Conservation (phyloP, 768 basidiomycete genomes). For the Serpula lacrymans region DNA sequence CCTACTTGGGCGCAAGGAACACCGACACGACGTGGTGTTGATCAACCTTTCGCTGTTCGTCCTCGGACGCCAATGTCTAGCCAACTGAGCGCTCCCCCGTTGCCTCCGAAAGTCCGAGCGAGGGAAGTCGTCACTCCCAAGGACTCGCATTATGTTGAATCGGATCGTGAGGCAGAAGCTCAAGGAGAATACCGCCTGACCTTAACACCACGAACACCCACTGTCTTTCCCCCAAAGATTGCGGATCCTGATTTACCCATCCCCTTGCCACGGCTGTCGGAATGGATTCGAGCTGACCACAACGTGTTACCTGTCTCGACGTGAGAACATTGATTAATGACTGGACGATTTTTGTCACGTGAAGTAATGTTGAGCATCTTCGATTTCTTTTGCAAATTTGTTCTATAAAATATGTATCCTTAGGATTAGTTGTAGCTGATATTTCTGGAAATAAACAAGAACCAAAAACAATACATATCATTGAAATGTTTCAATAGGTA, state of each 20-base stretch:
- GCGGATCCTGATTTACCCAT: constrained; percentile 54
- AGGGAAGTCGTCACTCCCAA: constrained; percentile 13
- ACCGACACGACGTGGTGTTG: constrained; percentile 50
- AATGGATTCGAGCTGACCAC: constrained; percentile 51
- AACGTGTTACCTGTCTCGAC: constrained; percentile 12
- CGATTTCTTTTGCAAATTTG: too few species aligned
- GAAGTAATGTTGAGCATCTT: too few species aligned
- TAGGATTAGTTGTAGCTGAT: too few species aligned
- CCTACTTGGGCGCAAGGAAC: constrained; percentile 51
- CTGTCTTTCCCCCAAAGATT: constrained; percentile 39
- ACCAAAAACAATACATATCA: too few species aligned
- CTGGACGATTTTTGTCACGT: too few species aligned
- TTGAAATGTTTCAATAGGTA: too few species aligned
- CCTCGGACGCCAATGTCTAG: constrained; percentile 17
- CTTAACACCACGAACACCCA: constrained; percentile 11
- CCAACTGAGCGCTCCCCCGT: constrained; percentile 20
- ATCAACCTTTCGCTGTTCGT: constrained; percentile 45
- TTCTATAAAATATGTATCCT: too few species aligned
- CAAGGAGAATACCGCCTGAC: constrained; percentile 17
- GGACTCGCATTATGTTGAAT: constrained; percentile 34
- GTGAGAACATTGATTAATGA: too few species aligned
- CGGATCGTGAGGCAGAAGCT: constrained; percentile 24
- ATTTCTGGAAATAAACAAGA: too few species aligned
- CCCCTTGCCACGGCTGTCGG: constrained; percentile 45
- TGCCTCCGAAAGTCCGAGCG: constrained; percentile 28